Evolutionary conservation across 345 rosid species (phyloP).

Genomic region (Pugionium dolabratum): DNA sequence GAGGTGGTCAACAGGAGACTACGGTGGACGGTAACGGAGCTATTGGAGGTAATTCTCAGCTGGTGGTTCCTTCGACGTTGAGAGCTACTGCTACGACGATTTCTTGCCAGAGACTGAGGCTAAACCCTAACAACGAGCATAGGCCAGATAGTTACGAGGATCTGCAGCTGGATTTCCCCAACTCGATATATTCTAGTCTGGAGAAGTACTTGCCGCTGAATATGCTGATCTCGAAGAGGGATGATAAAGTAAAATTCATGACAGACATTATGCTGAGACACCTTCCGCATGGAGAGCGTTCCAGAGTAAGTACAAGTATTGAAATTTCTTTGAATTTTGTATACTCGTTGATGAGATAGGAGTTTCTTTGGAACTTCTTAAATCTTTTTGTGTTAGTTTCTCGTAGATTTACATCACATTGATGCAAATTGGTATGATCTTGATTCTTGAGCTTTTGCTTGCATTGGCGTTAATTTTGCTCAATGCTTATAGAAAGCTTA

Average conservation of each 20-base stretch:
- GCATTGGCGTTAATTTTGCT: not conserved
- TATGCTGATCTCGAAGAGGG: constrained; percentile 54
- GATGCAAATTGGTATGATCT: not conserved
- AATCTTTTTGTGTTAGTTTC: not conserved
- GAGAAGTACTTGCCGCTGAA: constrained; percentile 75
- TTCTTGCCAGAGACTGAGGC: constrained; percentile 53
- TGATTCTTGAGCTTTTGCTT: not conserved
- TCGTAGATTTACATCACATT: not conserved
- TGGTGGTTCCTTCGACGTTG: constrained; percentile 1
- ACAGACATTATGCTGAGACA: constrained; percentile 71
- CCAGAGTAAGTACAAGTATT: constrained; percentile 51
- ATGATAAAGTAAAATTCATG: constrained; percentile 72
- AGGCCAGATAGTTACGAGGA: constrained; percentile 78
- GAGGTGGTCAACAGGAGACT: constrained; percentile 28
- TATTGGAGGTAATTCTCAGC: constrained; percentile 17
- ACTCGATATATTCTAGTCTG: constrained; percentile 65
- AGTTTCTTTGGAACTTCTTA: constrained; percentile 1
- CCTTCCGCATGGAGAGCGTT: constrained; percentile 75
- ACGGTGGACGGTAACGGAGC: constrained; percentile 48
- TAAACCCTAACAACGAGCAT: constrained; percentile 68
- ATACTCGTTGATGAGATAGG: constrained; percentile 1
- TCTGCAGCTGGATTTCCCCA: constrained; percentile 66
- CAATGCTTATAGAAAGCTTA: not conserved
- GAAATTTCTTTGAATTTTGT: not conserved
- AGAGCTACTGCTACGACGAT: constrained; percentile 13